A percentile compares a stretch with the other conserved stretches of the same genome.
Evolutionary conservation across 2,329 filamentous ascomycete species (phyloP).

Genomic region (Penicillium sp.): DNA sequence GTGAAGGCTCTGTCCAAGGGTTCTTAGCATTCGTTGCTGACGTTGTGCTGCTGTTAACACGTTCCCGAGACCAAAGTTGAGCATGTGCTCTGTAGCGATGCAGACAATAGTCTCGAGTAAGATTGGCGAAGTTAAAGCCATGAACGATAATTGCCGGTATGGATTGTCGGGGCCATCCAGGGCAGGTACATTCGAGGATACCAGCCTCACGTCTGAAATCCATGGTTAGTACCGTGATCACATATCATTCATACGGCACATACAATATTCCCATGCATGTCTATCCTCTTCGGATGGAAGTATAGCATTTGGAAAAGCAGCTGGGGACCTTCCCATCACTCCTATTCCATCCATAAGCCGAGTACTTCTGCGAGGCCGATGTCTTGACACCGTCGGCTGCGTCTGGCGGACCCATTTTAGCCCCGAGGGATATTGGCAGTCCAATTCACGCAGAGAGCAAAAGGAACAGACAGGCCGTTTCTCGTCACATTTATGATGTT

Average conservation of each 20-base stretch:
- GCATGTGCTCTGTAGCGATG: conserved; percentile 25
- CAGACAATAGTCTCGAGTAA: conserved; percentile 23
- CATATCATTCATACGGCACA: background rate
- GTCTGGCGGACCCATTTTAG: conserved; percentile 19
- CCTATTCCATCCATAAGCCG: background rate
- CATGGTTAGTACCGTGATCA: background rate
- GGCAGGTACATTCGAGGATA: conserved; percentile 23
- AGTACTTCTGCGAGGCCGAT: conserved; percentile 12
- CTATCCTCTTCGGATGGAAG: conserved; percentile 19
- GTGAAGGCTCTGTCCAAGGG: conserved; percentile 17
- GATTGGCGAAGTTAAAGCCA: conserved; percentile 19
- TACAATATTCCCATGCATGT: conserved; percentile 24
- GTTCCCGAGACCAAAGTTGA: conserved; percentile 21
- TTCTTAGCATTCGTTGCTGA: conserved; percentile 21
- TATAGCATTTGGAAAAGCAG: conserved; percentile 2
- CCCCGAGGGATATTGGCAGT: conserved; percentile 17
- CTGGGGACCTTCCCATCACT: conserved; percentile 1
- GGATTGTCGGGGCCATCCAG: conserved; percentile 23
- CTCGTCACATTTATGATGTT: conserved; percentile 24
- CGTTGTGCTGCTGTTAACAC: conserved; percentile 18
- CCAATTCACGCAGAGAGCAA: conserved; percentile 8
- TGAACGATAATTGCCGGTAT: conserved; percentile 21
- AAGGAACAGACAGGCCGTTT: conserved; percentile 14
- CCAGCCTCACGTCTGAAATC: conserved; percentile 20
- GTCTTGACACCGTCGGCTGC: conserved; percentile 13